phyloP scores from a whole-genome alignment of 495 filamentous ascomycete genomes.

The Penicillium mononematosum region DNA sequence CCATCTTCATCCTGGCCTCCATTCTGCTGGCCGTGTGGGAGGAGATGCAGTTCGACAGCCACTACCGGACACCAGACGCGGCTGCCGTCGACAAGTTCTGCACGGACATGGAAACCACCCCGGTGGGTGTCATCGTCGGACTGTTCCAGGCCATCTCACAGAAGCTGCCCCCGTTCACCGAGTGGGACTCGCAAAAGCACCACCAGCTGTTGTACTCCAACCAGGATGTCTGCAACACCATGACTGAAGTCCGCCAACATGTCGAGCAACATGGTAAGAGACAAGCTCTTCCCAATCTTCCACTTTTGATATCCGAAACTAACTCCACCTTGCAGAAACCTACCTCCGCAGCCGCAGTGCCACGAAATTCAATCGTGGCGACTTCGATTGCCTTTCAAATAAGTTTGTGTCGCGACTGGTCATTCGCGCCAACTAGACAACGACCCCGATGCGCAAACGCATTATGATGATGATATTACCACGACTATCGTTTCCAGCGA shows the following conservation, averaged over 20 bases:
- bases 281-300: not conserved
- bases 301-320: slow-evolving; percentile 14
- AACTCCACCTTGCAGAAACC: slow-evolving; percentile 46
- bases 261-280: slow-evolving; percentile 82
- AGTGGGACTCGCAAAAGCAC: slow-evolving; percentile 89
- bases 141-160: slow-evolving; percentile 95
- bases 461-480: slow-evolving; percentile 36
- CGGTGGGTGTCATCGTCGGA: slow-evolving; percentile 90
- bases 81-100: slow-evolving; percentile 87
- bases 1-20: slow-evolving; percentile 90
- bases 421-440: slow-evolving; percentile 78
- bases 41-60: slow-evolving; percentile 95
- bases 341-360: slow-evolving; percentile 57
- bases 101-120: slow-evolving; percentile 88
- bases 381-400: slow-evolving; percentile 92
- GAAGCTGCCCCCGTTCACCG: slow-evolving; percentile 82
- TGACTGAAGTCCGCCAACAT: slow-evolving; percentile 89
- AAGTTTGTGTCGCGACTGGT: slow-evolving; percentile 93
- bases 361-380: slow-evolving; percentile 79
- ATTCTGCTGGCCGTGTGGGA: slow-evolving; percentile 92
- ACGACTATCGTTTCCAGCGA: slow-evolving; percentile 26
- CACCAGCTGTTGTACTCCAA: slow-evolving; percentile 85
- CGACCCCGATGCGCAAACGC: slow-evolving; percentile 46
- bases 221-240: slow-evolving; percentile 82
- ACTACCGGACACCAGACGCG: slow-evolving; percentile 83